Conservation (phyloP, 345 rosid species). For the Xanthoceras sorbifolium region DNA sequence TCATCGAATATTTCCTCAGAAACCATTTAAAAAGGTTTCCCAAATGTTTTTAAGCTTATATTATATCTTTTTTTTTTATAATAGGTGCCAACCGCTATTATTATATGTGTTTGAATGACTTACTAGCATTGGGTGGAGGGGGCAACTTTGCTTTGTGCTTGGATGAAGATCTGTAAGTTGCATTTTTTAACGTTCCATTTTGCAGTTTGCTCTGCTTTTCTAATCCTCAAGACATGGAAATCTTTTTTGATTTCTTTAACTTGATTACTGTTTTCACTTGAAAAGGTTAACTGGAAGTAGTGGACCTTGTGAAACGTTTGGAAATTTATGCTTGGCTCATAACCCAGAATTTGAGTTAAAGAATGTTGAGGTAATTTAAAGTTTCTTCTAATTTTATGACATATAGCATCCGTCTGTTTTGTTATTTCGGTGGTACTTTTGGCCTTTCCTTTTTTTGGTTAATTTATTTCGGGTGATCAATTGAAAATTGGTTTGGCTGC, state of each 20-base stretch:
- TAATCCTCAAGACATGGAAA: neutral
- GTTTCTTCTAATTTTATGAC: neutral
- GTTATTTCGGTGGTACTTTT: neutral
- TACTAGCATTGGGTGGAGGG: slow-evolving; percentile 90
- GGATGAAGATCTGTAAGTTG: slow-evolving; percentile 88
- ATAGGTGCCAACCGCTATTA: slow-evolving; percentile 94
- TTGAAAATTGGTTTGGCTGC: no score
- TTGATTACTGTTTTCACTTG: slow-evolving; percentile 19
- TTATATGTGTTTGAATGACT: slow-evolving; percentile 78
- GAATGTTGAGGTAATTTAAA: slow-evolving; percentile 75
- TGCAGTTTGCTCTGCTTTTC: neutral
- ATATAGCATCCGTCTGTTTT: neutral
- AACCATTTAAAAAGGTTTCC: neutral
- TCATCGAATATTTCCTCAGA: neutral
- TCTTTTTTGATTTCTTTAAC: neutral
- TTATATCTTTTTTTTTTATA: slow-evolving; percentile 9
- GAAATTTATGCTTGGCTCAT: slow-evolving; percentile 81
- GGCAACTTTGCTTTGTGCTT: slow-evolving; percentile 77
- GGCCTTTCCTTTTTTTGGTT: neutral
- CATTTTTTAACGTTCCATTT: slow-evolving; percentile 17
- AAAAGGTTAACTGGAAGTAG: slow-evolving; percentile 85
- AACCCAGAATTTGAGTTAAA: slow-evolving; percentile 66
- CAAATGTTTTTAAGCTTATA: slow-evolving; percentile 18
- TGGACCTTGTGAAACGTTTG: slow-evolving; percentile 85
- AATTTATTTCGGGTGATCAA: no score